phyloP scores from a whole-genome alignment of 306 rosid species.

The Heteromeles arbutifolia region DNA sequence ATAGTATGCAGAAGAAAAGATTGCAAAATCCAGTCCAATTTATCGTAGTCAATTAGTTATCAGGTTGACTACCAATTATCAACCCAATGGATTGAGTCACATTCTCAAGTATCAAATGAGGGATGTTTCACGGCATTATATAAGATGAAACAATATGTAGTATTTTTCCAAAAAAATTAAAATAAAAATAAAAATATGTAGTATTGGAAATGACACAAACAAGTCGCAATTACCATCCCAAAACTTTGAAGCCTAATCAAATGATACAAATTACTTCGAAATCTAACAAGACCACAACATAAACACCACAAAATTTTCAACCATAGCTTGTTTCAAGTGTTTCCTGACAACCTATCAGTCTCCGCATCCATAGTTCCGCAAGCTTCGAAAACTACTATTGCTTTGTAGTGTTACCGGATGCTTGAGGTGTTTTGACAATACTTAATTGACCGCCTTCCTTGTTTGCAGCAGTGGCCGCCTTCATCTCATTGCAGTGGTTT shows the following conservation, averaged over 20 bases:
- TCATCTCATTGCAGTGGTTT: constrained; percentile 76
- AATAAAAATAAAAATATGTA: no score
- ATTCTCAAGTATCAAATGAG: background rate
- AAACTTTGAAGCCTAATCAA: background rate
- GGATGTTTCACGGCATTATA: background rate
- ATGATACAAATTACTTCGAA: background rate
- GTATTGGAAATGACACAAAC: background rate
- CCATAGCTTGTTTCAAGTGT: background rate
- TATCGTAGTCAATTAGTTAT: no score
- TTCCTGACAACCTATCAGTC: background rate
- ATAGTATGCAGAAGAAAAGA: no score
- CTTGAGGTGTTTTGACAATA: constrained; percentile 46
- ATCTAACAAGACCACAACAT: background rate
- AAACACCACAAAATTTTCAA: background rate
- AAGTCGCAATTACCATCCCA: background rate
- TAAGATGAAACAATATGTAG: background rate
- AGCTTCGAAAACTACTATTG: constrained; percentile 24
- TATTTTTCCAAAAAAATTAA: no score
- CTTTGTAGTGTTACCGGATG: constrained; percentile 26
- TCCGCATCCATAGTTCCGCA: background rate
- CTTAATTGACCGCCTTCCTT: constrained; percentile 84
- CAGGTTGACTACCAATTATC: no score
- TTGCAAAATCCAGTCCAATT: no score
- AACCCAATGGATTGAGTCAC: no score
- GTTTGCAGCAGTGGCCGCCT: constrained; percentile 73